Evolutionary conservation across 257 asterid species (phyloP).

Genomic region (Solanum gracilifrons): DNA sequence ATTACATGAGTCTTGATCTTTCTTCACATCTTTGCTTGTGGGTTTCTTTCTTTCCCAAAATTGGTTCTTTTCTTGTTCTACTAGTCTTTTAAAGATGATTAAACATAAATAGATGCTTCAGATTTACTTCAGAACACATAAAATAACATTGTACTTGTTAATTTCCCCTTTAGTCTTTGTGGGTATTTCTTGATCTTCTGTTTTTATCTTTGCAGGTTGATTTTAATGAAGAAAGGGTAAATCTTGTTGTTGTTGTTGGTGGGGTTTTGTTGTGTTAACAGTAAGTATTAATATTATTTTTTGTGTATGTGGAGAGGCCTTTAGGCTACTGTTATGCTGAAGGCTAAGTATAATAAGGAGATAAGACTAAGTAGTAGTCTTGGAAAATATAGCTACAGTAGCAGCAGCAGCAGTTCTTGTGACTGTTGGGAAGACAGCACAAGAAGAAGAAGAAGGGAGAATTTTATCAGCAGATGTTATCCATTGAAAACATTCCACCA

Average conservation of each 20-base stretch:
- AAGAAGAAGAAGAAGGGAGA: slow-evolving; percentile 35
- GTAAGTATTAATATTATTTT: slow-evolving; percentile 21
- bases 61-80: slow-evolving; percentile 23
- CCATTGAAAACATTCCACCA: slow-evolving; percentile 86
- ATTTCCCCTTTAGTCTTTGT: slow-evolving; percentile 1
- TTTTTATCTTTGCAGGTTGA: slow-evolving; percentile 24
- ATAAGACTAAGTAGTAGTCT: slow-evolving; percentile 22
- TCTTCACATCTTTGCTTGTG: slow-evolving; percentile 17
- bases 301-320: slow-evolving; percentile 15
- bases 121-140: slow-evolving; percentile 35
- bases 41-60: slow-evolving; percentile 15
- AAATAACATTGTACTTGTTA: slow-evolving; percentile 41
- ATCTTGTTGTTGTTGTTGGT: not conserved
- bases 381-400: not conserved
- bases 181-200: slow-evolving; percentile 9
- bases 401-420: slow-evolving; percentile 44
- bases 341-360: slow-evolving; percentile 23
- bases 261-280: slow-evolving; percentile 11
- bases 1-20: slow-evolving; percentile 22
- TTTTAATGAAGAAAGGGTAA: not conserved
- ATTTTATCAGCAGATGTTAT: slow-evolving; percentile 82
- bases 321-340: slow-evolving; percentile 70
- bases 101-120: slow-evolving; percentile 5
- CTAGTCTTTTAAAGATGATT: slow-evolving; percentile 8
- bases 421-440: slow-evolving; percentile 78